phyloP scores from a whole-genome alignment of 1,139 yeast genomes.

The Magnusiomyces starmeri region DNA sequence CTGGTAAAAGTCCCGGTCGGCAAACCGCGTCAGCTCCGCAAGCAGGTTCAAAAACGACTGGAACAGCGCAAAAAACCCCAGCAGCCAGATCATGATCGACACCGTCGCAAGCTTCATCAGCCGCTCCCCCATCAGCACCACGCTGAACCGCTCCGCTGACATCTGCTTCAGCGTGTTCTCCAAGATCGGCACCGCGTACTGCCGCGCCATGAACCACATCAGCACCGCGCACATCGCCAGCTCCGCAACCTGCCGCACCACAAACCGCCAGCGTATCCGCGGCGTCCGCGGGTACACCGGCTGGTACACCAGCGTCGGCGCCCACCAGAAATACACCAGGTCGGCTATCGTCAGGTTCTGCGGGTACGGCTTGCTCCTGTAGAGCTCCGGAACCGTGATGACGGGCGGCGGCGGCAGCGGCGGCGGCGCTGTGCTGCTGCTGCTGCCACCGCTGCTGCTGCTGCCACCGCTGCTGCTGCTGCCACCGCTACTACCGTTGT shows the following conservation, averaged over 20 bases:
- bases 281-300: conserved; percentile 39
- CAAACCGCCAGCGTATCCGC: conserved; percentile 30
- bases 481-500: not conserved
- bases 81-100: conserved; percentile 38
- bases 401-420: not conserved
- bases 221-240: conserved; percentile 29
- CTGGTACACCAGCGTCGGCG: conserved; percentile 43
- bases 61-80: conserved; percentile 38
- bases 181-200: conserved; percentile 40
- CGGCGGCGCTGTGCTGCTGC: not conserved
- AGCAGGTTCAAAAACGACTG: conserved; percentile 46
- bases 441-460: not conserved
- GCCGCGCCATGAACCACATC: conserved; percentile 36
- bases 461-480: not conserved
- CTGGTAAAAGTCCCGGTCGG: conserved; percentile 63
- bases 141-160: conserved; percentile 17
- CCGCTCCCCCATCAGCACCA: conserved; percentile 33
- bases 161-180: conserved; percentile 29
- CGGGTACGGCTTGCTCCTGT: conserved; percentile 35
- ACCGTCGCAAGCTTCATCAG: conserved; percentile 37
- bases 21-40: conserved; percentile 55
- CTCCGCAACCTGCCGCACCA: conserved; percentile 34
- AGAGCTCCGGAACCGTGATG: conserved; percentile 31
- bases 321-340: conserved; percentile 38
- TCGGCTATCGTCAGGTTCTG: conserved; percentile 34